Percentiles rank a stretch among this genome's conserved stretches.
Evolutionary conservation across 2,329 filamentous ascomycete genomes (phyloP).

Genomic region (Pseudogymnoascus sp.): DNA sequence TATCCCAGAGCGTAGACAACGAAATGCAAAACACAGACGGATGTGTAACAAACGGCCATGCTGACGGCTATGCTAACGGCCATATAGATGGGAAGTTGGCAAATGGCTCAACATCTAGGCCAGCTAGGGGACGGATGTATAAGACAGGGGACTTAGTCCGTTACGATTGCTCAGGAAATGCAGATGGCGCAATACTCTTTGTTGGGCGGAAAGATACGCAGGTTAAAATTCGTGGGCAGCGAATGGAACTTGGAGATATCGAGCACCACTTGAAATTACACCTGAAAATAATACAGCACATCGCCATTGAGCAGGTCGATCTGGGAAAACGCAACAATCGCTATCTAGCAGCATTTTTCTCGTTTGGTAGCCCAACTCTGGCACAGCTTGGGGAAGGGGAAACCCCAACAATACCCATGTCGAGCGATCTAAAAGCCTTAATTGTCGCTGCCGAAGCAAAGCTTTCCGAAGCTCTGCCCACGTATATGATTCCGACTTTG

Average conservation of each 20-base stretch:
- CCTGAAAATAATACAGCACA: not conserved
- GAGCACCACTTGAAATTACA: conserved; percentile 7
- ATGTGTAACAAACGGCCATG: not conserved
- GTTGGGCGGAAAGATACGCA: too few relatives aligned
- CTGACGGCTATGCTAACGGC: not conserved
- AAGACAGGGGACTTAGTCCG: conserved; percentile 51
- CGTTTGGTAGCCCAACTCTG: not conserved
- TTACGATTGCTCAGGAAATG: conserved; percentile 36
- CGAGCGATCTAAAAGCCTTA: not conserved
- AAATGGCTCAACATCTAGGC: too few relatives aligned
- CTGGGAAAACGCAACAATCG: not conserved
- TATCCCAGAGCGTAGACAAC: not conserved
- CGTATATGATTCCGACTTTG: conserved; percentile 30
- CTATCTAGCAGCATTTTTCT: not conserved
- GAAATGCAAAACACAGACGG: not conserved
- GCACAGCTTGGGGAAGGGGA: too few relatives aligned
- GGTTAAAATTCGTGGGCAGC: too few relatives aligned
- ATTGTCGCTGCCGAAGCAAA: not conserved
- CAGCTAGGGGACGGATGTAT: conserved; percentile 30
- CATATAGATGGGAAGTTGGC: not conserved
- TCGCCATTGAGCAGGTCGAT: not conserved
- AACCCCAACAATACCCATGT: not conserved
- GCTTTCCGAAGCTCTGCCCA: conserved; percentile 19
- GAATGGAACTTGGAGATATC: conserved; percentile 18
- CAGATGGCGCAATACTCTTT: conserved; percentile 36